phyloP scores from a whole-genome alignment of 768 basidiomycete genomes.

The Lepiota brunneoincarnata region DNA sequence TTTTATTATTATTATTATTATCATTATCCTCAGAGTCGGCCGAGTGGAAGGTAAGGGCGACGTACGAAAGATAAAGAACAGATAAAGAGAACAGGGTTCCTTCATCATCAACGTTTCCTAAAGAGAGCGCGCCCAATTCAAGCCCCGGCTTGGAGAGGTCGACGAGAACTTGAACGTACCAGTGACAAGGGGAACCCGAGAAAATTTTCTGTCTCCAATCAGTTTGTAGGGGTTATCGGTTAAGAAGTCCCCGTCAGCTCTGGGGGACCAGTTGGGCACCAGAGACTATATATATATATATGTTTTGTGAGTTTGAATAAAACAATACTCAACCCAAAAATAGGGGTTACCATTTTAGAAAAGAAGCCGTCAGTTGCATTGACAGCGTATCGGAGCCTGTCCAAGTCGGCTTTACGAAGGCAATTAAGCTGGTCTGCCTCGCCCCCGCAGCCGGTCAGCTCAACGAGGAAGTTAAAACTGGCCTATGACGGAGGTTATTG shows the following conservation, averaged over 20 bases:
- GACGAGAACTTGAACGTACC: constrained; percentile 5
- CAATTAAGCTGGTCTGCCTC: constrained; percentile 28
- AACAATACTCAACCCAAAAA: too few relatives aligned
- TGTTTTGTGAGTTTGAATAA: too few relatives aligned
- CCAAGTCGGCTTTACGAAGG: constrained; percentile 20
- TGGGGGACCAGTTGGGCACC: constrained; percentile 31
- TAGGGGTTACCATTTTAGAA: constrained; percentile 11
- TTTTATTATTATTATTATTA: too few relatives aligned
- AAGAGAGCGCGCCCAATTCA: background rate
- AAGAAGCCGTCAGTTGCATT: constrained; percentile 28
- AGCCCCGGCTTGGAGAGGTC: background rate
- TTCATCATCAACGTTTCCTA: constrained; percentile 40
- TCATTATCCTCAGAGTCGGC: background rate
- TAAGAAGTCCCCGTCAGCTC: constrained; percentile 38
- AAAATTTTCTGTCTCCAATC: constrained; percentile 30
- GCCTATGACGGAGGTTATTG: constrained; percentile 7
- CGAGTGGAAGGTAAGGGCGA: background rate
- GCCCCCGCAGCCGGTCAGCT: constrained; percentile 25
- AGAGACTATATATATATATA: constrained; percentile 25
- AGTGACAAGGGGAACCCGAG: constrained; percentile 23
- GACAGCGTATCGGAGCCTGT: constrained; percentile 27
- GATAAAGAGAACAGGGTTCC: constrained; percentile 29
- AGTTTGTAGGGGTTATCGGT: constrained; percentile 26
- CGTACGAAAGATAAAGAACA: constrained; percentile 21
- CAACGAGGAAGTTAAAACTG: constrained; percentile 27